Evolutionary conservation across 805 yeast species (phyloP).

Genomic region (Teunomyces funiuensis): DNA sequence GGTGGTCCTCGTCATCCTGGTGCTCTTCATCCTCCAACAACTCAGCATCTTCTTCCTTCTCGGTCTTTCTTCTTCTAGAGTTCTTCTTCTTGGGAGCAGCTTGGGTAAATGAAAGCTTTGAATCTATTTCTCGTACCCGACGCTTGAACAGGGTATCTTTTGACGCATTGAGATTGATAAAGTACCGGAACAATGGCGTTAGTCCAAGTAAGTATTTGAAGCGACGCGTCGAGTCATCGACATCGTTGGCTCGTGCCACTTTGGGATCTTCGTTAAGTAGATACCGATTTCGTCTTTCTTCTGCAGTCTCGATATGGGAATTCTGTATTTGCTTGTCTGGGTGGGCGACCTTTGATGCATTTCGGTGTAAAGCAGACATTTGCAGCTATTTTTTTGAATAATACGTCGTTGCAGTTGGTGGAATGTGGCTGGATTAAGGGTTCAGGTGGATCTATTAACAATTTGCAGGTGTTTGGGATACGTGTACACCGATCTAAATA

Average conservation of each 20-base stretch:
- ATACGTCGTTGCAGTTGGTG: too few species aligned
- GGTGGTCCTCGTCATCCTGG: constrained; percentile 52
- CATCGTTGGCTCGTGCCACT: constrained; percentile 48
- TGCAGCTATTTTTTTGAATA: not conserved
- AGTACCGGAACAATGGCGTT: constrained; percentile 85
- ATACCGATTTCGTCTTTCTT: constrained; percentile 47
- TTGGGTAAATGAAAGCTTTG: constrained; percentile 41
- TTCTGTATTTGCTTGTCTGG: not conserved
- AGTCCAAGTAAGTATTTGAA: constrained; percentile 78
- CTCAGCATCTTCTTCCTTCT: constrained; percentile 95
- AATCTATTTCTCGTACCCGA: constrained; percentile 56
- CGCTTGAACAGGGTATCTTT: constrained; percentile 72
- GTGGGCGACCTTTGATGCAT: not conserved
- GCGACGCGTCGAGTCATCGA: constrained; percentile 71
- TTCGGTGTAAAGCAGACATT: constrained; percentile 3
- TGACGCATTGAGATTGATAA: constrained; percentile 77
- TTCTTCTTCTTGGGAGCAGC: constrained; percentile 19
- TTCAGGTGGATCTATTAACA: too few species aligned
- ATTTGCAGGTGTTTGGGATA: not conserved
- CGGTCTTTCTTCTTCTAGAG: constrained; percentile 78
- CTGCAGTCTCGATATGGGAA: constrained; percentile 6
- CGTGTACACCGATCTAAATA: not conserved
- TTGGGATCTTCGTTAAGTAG: constrained; percentile 56
- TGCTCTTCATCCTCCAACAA: constrained; percentile 77
- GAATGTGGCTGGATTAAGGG: too few species aligned